A percentile compares a stretch with the other conserved stretches of the same genome.
Conservation (phyloP, 139 green algal genomes). For the Chlamydomonas schloesseri region DNA sequence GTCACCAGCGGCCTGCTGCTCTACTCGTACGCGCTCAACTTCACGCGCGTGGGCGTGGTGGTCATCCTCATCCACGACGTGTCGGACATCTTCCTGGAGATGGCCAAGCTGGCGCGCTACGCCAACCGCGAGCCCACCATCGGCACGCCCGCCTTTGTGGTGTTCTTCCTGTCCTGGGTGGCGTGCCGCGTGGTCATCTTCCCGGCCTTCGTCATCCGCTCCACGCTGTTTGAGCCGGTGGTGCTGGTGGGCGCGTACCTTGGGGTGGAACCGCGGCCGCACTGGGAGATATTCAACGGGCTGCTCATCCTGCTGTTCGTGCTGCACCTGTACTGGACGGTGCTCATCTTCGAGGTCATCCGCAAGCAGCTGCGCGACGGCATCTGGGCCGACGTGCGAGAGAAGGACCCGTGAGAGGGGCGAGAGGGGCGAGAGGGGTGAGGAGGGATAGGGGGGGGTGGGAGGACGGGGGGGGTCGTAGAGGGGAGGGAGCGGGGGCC, state of each 20-base stretch:
- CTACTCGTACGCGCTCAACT: conserved; percentile 72
- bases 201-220: conserved; percentile 71
- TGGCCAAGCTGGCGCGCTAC: conserved; percentile 85
- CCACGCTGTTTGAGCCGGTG: conserved; percentile 50
- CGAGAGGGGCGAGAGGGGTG: no score
- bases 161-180: conserved; percentile 84
- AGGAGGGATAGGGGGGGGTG: no score
- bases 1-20: conserved; percentile 71
- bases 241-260: conserved; percentile 54
- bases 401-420: conserved; percentile 55
- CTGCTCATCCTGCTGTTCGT: conserved; percentile 84
- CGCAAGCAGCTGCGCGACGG: conserved; percentile 59
- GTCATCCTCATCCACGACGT: conserved; percentile 89
- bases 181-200: conserved; percentile 73
- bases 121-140: conserved; percentile 45
- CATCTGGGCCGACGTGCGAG: conserved; percentile 69
- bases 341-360: conserved; percentile 76
- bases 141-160: conserved; percentile 55
- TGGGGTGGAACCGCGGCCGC: conserved; percentile 73
- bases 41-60: conserved; percentile 84
- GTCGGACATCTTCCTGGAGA: conserved; percentile 91
- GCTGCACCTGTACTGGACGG: conserved; percentile 91
- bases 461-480: no score
- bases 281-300: conserved; percentile 86
- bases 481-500: no score